Evolutionary conservation across 2,329 filamentous ascomycete species (phyloP), one percentile per base, ranked within the genome.

Genomic region (Penicillium brasilianum): DNA sequence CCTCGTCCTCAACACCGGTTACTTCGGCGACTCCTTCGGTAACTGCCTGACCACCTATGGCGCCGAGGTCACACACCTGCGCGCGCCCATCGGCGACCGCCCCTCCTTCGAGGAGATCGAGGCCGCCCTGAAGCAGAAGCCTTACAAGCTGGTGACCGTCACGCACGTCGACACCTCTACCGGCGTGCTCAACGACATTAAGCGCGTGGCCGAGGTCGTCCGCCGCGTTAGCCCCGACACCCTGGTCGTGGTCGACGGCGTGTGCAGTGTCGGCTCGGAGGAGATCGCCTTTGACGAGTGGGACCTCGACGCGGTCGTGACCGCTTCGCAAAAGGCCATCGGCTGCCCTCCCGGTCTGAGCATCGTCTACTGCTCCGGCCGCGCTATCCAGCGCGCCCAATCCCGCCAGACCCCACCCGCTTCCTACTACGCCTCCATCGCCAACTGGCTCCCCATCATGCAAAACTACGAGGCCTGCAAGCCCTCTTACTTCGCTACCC

Each of bases 371-470:
- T 92, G 91, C 72, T 97, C 93, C 72, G 92, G 90, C 62, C 88
- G 91, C 66, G 94, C 95, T 46, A 91, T 99, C 69, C 84, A 95
- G 72, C 82, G 83, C 11, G 90, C 96, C 79, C 87, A 94, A 79
- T 85, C 83, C 71, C 87, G 95, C 75, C 94, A 94, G 83, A 89
- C 88, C 11, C 90, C 90, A 13, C 91, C 93, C 1, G 85, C 88
- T 20, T 91, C 93, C 22, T 99, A 98, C 85, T 99, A 97, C 79
- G 93, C 91, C 58, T 96, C 91, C 13, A 92, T 97, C 84, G 93
- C 93, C 84, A 98, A 98, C 81, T 99, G 95, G 95, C 83, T 93
- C 59, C 94, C 94, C 50, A 95, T 99, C 79, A 98, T 99, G 94
- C 88, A 95, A 82, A 98, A 97, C 82, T 99, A 99, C 80, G 95